A percentile compares a stretch with the other conserved stretches of the same genome.
These are phyloP conservation scores for Ophidiomyces ophidiicola DNA, from an alignment of 2,329 filamentous ascomycete species.

Conservation along the genomic window DNA sequence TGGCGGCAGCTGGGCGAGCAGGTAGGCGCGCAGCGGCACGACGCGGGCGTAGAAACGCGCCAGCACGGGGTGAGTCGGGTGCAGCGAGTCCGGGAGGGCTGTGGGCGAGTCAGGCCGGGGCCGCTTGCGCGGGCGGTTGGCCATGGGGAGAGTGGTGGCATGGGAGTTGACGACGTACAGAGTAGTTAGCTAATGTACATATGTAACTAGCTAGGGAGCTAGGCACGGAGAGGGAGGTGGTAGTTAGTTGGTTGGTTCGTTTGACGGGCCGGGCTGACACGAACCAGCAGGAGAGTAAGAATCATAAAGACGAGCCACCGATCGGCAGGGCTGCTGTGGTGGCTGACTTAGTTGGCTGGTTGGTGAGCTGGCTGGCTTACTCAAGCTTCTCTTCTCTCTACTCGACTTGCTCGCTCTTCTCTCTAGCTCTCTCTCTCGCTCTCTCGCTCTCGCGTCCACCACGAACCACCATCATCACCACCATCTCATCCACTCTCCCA, in stretches of 20 bases:
- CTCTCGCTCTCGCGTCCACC: not conserved
- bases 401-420: not conserved
- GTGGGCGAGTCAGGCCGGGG: not conserved
- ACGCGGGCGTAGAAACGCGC: constrained; percentile 55
- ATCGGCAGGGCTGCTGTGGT: too few species aligned
- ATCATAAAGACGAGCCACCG: too few species aligned
- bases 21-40: constrained; percentile 56
- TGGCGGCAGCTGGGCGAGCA: constrained; percentile 53
- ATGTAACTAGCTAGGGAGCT: too few species aligned
- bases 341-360: too few species aligned
- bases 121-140: not conserved
- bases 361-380: too few species aligned
- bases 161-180: too few species aligned
- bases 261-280: too few species aligned
- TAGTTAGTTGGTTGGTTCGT: too few species aligned
- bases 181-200: too few species aligned
- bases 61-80: constrained; percentile 49
- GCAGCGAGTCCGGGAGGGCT: not conserved
- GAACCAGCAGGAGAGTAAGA: too few species aligned
- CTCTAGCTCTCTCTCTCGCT: not conserved
- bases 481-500: not conserved
- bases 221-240: too few species aligned
- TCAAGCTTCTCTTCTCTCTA: not conserved
- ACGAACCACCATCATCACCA: not conserved
- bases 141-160: not conserved